Base-by-base conservation (phyloP, 1,284 basidiomycete genomes). In the Fomitopsis palustris region DNA sequence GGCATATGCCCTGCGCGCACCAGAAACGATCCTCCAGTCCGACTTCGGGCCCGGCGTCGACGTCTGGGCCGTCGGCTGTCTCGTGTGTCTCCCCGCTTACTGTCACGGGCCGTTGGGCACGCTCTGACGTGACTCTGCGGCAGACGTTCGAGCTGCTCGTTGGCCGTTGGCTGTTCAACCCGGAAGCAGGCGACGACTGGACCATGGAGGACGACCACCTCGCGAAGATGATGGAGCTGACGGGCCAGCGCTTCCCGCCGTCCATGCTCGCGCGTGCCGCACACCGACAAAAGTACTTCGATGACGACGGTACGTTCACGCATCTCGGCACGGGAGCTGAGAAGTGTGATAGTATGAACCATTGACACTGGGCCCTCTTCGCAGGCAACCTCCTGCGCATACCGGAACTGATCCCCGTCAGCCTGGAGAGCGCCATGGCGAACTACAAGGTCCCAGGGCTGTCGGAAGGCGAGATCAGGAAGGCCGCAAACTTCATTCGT, bases 161-260 rank as follows among this genome's bases (percentile, higher is more conserved):
- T 1, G 66, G 67, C 10, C 63, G 49, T 9, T 65, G 62, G 62
- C 56, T 69, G n/a, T 69, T 66, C 57, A 27, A 58, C 17, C 63
- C 62, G 3, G 62, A 62, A 45, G 65, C 52, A 14, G 63, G 62
- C 27, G 62, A 62, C 19, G 53, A 58, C 19, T 65, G 62, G 62
- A 25, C 53, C 21, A n/a, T 58, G 35, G 61, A 62, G 37, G 61
- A 63, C 21, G 64, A 67, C 53, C 61, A 63, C 47, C 61, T 65
- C 21, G 64, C 61, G n/a, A 65, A 64, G 35, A 67, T 67, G 62
- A 54, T 67, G 33, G 65, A 67, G 47, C 51, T 65, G 31, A 65
- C 64, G 0, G 62, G 59, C 6, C 57, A 67, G 52, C 27, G 19
- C 10, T 67, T 65, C 54, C 31, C 27, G 8, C 17, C 38, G 16